Evolutionary conservation across 257 asterid species (phyloP), one percentile per base, ranked within the genome.

Genomic region (Solanum etuberosum): DNA sequence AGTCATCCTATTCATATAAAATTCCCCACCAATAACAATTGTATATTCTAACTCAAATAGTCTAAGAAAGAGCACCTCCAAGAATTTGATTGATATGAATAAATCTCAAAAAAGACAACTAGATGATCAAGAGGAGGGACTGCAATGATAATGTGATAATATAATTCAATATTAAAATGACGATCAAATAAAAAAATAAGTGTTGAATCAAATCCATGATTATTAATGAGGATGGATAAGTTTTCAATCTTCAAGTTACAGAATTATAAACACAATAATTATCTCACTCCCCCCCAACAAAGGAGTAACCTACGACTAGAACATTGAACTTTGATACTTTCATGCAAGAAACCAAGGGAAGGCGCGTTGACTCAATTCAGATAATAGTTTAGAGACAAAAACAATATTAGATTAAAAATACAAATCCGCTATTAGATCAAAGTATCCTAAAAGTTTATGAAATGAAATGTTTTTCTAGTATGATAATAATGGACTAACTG

Each of bases 221-320:
- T 85, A 35, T 1, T 16, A 20, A 6, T 93, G 93, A 20, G 4
- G 7, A 16, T 93, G 92, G 20, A 91, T 91, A 37, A 5, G 2
- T 11, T 63, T 35, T 90, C 91, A 88, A 9, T 86, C 86, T 51
- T 65, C 12, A 12, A 32, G 80, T 92, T 42, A 89, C 89, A 27
- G 95, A 92, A 82, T 89, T 92, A 92, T 93, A 92, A 34, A 93
- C 74, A 70, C 86, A 91, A 88, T 91, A 89, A 0, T 51, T 89
- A n/a, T n/a, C n/a, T n/a, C n/a, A n/a, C n/a, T n/a, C n/a, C n/a
- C 23, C 81, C 42, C 1, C 61, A 83, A 84, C 92, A 92, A 67
- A 91, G 90, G 48, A 93, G 87, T 37, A 93, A 82, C 32, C 95
- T 93, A 1, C 46, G 87, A 85, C 88, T 85, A 31, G 94, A 93